A percentile compares a stretch with the other conserved stretches of the same genome.
Conservation (phyloP, 164 flowering plant genomes). For the Dillenia turbinata region DNA sequence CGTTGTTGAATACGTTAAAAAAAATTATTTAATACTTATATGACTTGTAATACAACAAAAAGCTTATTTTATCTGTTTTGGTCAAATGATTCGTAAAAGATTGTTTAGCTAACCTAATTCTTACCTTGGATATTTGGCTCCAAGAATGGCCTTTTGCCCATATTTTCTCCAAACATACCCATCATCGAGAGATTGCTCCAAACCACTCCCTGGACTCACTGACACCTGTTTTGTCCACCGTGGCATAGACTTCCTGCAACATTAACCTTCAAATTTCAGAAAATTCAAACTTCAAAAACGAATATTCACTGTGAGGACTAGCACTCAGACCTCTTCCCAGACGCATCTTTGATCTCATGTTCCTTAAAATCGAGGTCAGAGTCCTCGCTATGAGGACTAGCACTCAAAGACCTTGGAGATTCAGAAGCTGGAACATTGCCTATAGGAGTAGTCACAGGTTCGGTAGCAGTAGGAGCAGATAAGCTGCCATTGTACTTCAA, state of each 20-base stretch:
- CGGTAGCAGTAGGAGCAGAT: background rate
- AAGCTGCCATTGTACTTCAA: slow-evolving; percentile 11
- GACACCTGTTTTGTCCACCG: slow-evolving; percentile 39
- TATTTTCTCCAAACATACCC: slow-evolving; percentile 58
- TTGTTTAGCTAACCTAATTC: too few relatives aligned
- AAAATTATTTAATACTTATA: too few relatives aligned
- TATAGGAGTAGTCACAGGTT: too few relatives aligned
- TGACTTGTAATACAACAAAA: too few relatives aligned
- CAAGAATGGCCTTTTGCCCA: slow-evolving; percentile 60
- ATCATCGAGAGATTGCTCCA: slow-evolving; percentile 47
- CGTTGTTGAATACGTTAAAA: too few relatives aligned
- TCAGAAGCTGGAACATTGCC: slow-evolving; percentile 9
- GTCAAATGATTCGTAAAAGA: too few relatives aligned
- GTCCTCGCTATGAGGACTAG: slow-evolving; percentile 47
- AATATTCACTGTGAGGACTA: background rate
- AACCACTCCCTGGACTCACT: slow-evolving; percentile 25
- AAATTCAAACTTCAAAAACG: background rate
- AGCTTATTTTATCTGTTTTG: too few relatives aligned
- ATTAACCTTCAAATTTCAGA: background rate
- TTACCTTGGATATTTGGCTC: slow-evolving; percentile 53
- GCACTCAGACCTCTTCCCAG: slow-evolving; percentile 41
- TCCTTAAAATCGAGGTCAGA: slow-evolving; percentile 34
- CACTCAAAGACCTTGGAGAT: slow-evolving; percentile 32
- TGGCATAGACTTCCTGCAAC: slow-evolving; percentile 40
- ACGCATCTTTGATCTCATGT: slow-evolving; percentile 20